Evolutionary conservation across 441 rosid species (phyloP), one percentile per base, ranked within the genome.

Genomic region (Macaranga tanarius): DNA sequence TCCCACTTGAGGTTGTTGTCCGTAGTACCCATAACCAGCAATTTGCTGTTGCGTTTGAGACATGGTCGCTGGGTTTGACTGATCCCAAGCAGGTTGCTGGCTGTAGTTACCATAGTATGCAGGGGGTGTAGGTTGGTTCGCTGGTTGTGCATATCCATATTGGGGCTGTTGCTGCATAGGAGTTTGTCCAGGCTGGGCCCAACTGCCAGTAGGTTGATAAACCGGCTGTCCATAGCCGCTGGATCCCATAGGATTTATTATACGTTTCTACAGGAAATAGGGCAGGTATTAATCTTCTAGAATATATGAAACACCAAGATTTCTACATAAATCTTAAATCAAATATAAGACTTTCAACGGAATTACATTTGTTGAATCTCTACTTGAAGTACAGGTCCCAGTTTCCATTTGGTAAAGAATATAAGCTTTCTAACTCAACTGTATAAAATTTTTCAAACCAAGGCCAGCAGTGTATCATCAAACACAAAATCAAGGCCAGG

Each of bases 11-110:
- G 75, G 71, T 48, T 56, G 76, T 55, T 77, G 74, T 56, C 80
- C 80, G 64, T 73, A 77, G 70, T 68, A 77, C 4, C 77, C 80
- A 62, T 73, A 77, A 12, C 77, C 76, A 25, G 80, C 51, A 48
- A 56, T 51, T 70, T 63, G 74, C 52, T 66, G 73, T 12, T 66
- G 73, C 8, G 74, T 50, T 67, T 73, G 77, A 62, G 74, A 70
- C 64, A 64, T 48, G 45, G 67, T 42, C 17, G 74, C 51, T 23
- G 60, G 47, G 42, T 72, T 76, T 38, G 73, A 70, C 42, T 28
- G 78, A 56, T 75, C 62, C 79, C 72, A 76, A 5, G 75, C 10
- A 22, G 42, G 45, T 26, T 58, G 60, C 67, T 76, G 72, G 28
- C 61, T 8, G 42, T 76, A 76, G 67, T 65, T 70, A 25, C 71